Percentiles rank a stretch among this genome's conserved stretches.
Conservation (phyloP, 2,329 filamentous ascomycete genomes). For the Alternaria postmessia region DNA sequence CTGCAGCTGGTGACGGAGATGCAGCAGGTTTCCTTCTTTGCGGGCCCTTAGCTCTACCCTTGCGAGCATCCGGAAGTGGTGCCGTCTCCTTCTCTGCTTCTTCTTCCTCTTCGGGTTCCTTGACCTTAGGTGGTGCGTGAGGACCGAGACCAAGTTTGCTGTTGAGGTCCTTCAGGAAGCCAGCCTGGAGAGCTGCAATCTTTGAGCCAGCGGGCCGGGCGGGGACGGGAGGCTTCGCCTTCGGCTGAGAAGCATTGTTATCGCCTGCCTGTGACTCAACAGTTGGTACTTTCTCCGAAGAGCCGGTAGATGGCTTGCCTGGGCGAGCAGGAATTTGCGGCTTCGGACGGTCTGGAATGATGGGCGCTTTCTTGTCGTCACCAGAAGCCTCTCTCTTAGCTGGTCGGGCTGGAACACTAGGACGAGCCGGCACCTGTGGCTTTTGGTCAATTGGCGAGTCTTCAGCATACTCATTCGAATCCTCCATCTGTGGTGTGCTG, state of each 20-base stretch:
- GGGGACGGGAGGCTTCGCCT: slow-evolving; percentile 85
- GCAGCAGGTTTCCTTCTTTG: slow-evolving; percentile 73
- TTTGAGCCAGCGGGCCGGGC: slow-evolving; percentile 80
- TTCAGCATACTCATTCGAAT: slow-evolving; percentile 52
- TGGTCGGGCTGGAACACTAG: slow-evolving; percentile 47
- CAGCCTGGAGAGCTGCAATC: slow-evolving; percentile 88
- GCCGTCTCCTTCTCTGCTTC: slow-evolving; percentile 69
- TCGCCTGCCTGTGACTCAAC: slow-evolving; percentile 35
- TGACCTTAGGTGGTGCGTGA: slow-evolving; percentile 76
- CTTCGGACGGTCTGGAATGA: slow-evolving; percentile 67
- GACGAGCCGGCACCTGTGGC: slow-evolving; percentile 39
- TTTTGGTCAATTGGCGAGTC: slow-evolving; percentile 43
- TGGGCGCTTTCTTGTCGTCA: slow-evolving; percentile 60
- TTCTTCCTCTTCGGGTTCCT: slow-evolving; percentile 68
- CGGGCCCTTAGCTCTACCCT: slow-evolving; percentile 87
- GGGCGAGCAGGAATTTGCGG: slow-evolving; percentile 69
- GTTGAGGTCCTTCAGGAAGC: slow-evolving; percentile 93
- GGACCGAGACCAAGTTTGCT: slow-evolving; percentile 87
- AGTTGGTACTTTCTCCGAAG: slow-evolving; percentile 49
- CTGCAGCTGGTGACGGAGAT: slow-evolving; percentile 68
- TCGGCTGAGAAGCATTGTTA: slow-evolving; percentile 58
- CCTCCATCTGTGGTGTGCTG: slow-evolving; percentile 59
- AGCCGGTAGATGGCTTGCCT: slow-evolving; percentile 59
- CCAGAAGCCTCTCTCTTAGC: slow-evolving; percentile 54
- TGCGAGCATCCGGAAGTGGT: slow-evolving; percentile 87